Conservation (phyloP, 345 rosid genomes). For the Firmiana major region DNA sequence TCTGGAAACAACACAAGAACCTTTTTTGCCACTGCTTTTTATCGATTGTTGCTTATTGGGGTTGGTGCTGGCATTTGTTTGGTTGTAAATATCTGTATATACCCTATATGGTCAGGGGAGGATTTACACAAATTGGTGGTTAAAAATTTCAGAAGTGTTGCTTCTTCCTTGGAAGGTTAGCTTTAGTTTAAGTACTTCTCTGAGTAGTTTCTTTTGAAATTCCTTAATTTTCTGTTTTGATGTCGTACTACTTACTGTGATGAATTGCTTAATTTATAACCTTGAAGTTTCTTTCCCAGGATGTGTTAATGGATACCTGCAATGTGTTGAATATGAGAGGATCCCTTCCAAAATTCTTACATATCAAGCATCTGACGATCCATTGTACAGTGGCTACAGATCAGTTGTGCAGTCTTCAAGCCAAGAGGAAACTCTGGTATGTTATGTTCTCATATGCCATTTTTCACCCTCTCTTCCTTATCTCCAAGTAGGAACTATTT, state of each 20-base stretch:
- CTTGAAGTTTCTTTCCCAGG: constrained; percentile 32
- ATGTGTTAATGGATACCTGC: constrained; percentile 72
- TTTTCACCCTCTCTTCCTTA: neutral
- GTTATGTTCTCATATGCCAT: constrained; percentile 18
- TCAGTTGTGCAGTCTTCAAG: constrained; percentile 76
- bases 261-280: neutral
- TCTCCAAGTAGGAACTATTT: constrained; percentile 2
- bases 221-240: neutral
- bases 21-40: constrained; percentile 51
- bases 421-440: constrained; percentile 83
- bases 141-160: constrained; percentile 68
- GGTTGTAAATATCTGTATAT: constrained; percentile 52
- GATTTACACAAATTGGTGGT: constrained; percentile 81
- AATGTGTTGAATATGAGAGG: constrained; percentile 75
- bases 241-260: neutral
- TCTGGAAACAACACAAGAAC: constrained; percentile 59
- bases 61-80: constrained; percentile 65
- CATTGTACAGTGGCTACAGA: constrained; percentile 72
- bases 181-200: neutral
- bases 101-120: constrained; percentile 88
- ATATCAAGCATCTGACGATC: constrained; percentile 90
- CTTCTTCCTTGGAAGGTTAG: constrained; percentile 76
- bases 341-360: constrained; percentile 82
- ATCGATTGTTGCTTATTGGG: constrained; percentile 55
- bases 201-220: neutral